phyloP scores from a whole-genome alignment of 805 yeast species.

The Candida khao-thaluensis region DNA sequence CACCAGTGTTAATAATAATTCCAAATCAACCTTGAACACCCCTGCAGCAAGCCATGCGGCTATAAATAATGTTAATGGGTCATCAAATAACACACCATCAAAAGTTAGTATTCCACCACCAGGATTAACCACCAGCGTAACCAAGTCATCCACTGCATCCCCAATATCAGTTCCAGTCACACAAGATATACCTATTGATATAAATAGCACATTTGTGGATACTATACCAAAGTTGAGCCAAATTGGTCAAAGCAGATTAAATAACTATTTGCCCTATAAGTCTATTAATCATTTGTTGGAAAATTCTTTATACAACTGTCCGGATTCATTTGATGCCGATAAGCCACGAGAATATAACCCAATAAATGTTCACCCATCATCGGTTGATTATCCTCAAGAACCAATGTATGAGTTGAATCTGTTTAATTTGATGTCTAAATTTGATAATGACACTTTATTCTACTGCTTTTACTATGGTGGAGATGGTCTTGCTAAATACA shows the following conservation, averaged over 20 bases:
- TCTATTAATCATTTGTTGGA: slow-evolving; percentile 62
- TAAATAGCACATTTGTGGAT: slow-evolving; percentile 15
- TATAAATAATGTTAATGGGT: slow-evolving; percentile 2
- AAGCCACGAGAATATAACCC: slow-evolving; percentile 77
- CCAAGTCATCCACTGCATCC: slow-evolving; percentile 26
- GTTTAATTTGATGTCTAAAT: slow-evolving; percentile 58
- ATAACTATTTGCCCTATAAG: slow-evolving; percentile 53
- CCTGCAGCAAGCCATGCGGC: slow-evolving; percentile 8
- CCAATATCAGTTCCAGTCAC: slow-evolving; percentile 19
- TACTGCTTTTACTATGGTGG: slow-evolving; percentile 88
- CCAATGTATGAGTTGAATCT: slow-evolving; percentile 68
- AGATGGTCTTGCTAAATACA: slow-evolving; percentile 38
- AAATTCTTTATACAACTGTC: slow-evolving; percentile 81
- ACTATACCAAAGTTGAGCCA: slow-evolving; percentile 20
- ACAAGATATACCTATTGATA: slow-evolving; percentile 9
- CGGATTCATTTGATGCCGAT: slow-evolving; percentile 91
- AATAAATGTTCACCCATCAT: slow-evolving; percentile 82
- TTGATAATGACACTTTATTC: slow-evolving; percentile 85
- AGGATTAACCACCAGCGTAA: slow-evolving; percentile 16
- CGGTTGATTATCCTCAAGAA: slow-evolving; percentile 85
- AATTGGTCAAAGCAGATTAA: slow-evolving; percentile 42
- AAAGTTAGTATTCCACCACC: slow-evolving; percentile 16
- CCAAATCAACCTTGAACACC: slow-evolving; percentile 21
- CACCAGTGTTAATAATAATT: neutral
- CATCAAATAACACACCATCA: slow-evolving; percentile 5